These are phyloP conservation scores for Salix udensis DNA, from an alignment of 345 rosid species.

Conservation along the genomic window DNA sequence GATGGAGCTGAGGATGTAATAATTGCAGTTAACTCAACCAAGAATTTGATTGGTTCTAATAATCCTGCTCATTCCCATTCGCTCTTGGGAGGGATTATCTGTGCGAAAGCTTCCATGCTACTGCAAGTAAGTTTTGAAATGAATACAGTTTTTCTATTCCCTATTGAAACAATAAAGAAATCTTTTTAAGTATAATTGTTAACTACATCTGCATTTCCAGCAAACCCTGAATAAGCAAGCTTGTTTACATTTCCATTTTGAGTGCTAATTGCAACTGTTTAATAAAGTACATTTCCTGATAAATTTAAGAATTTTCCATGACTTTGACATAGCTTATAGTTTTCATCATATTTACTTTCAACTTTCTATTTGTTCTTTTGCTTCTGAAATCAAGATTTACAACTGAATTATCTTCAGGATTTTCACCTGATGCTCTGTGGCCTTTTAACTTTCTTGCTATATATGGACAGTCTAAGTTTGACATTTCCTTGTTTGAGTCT, in stretches of 20 bases:
- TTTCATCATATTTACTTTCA: neutral
- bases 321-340: neutral
- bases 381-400: neutral
- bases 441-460: neutral
- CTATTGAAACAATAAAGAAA: neutral
- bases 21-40: constrained; percentile 74
- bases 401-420: neutral
- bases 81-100: constrained; percentile 82
- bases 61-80: constrained; percentile 56
- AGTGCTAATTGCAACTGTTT: neutral
- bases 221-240: neutral
- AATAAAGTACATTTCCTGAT: neutral
- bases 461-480: neutral
- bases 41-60: constrained; percentile 43
- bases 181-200: neutral
- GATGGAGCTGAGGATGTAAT: constrained; percentile 93
- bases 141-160: neutral
- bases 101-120: constrained; percentile 99
- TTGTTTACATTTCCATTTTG: neutral
- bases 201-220: neutral
- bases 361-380: neutral
- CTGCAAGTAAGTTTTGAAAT: constrained; percentile 54
- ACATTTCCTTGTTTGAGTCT: neutral
- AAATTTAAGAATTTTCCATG: neutral
- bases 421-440: neutral